phyloP scores from a whole-genome alignment of 202 grass and related monocot species.

The Panicum virgatum region DNA sequence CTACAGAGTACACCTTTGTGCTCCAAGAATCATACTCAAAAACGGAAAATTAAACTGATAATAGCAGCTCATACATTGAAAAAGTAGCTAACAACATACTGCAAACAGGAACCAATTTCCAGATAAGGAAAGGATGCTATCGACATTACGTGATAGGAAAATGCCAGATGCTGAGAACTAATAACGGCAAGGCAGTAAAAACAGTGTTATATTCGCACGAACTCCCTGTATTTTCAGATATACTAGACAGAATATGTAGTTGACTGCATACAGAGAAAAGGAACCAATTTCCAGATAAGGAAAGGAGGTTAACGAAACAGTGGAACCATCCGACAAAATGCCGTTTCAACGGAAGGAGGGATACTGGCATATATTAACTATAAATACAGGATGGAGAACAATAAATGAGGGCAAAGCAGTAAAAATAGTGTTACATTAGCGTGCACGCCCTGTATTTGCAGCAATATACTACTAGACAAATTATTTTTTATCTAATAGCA shows the following conservation, averaged over 20 bases:
- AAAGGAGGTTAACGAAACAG: neutral
- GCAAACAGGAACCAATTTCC: neutral
- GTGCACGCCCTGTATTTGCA: neutral
- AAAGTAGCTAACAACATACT: neutral
- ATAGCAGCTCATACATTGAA: neutral
- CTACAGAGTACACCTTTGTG: neutral
- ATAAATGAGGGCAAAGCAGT: neutral
- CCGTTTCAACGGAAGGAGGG: neutral
- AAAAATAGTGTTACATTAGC: neutral
- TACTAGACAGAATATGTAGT: neutral
- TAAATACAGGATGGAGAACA: neutral
- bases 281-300: neutral
- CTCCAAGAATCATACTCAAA: slow-evolving; percentile 9
- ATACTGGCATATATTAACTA: neutral
- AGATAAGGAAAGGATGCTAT: neutral
- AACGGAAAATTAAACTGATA: neutral
- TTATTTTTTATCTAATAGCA: neutral
- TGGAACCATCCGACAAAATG: neutral
- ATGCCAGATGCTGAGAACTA: neutral
- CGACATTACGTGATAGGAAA: neutral
- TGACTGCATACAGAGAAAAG: neutral
- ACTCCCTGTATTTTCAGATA: neutral
- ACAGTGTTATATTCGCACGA: neutral
- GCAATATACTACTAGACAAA: neutral
- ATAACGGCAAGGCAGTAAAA: slow-evolving; percentile 17